A percentile compares a stretch with the other conserved stretches of the same genome.
Evolutionary conservation across 371 early-diverging fungal species (phyloP).

Genomic region (Saksenaea vasiformis): DNA sequence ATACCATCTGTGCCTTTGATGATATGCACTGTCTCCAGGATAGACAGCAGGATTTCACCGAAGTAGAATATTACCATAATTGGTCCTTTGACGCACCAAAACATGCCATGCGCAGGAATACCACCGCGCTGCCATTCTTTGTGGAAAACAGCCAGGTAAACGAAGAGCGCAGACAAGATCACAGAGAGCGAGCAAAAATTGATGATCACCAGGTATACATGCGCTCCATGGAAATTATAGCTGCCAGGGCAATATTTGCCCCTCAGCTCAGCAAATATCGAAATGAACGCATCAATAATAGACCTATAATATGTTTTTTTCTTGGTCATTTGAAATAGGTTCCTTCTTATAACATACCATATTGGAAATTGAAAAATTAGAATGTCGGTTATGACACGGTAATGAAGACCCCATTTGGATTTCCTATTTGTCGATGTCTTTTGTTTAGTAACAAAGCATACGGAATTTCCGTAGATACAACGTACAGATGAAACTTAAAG

Average conservation of each 20-base stretch:
- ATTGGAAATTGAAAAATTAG: conserved; percentile 50
- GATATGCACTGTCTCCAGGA: conserved; percentile 29
- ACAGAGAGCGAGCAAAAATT: conserved; percentile 47
- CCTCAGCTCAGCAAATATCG: conserved; percentile 42
- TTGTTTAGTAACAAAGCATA: background rate
- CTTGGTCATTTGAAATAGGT: background rate
- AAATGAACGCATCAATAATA: conserved; percentile 43
- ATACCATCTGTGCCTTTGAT: conserved; percentile 41
- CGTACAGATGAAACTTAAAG: conserved; percentile 39
- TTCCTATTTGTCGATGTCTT: conserved; percentile 21
- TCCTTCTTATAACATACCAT: conserved; percentile 31
- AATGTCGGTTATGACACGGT: conserved; percentile 45
- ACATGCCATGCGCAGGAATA: conserved; percentile 50
- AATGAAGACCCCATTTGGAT: conserved; percentile 55
- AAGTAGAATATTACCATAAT: conserved; percentile 53
- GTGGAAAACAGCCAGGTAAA: conserved; percentile 45
- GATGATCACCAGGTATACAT: conserved; percentile 44
- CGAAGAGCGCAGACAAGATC: conserved; percentile 47
- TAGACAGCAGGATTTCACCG: conserved; percentile 40
- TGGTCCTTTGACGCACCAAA: conserved; percentile 56
- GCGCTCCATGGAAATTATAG: conserved; percentile 40
- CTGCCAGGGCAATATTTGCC: conserved; percentile 46
- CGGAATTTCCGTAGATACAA: background rate
- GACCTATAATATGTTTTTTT: conserved; percentile 27
- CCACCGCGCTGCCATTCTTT: conserved; percentile 42